Conservation (phyloP, 208 protist species). For the Angomonas ambiguus region DNA sequence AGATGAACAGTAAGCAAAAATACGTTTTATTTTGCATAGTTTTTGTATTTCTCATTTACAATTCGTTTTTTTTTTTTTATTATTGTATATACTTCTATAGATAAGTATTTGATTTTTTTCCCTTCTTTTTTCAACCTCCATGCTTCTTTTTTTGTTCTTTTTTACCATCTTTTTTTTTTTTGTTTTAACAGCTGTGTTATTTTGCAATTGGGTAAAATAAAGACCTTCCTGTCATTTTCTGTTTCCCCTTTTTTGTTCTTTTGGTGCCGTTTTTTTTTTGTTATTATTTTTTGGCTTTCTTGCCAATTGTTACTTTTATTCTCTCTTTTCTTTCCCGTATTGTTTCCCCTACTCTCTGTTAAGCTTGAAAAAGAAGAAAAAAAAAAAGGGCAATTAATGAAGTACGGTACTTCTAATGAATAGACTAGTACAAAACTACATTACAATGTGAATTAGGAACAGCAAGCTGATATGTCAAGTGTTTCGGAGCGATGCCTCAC, state of each 20-base stretch:
- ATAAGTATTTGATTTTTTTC: not conserved
- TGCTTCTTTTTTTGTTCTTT: not conserved
- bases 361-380: conserved; percentile 3
- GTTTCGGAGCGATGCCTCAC: too few relatives aligned
- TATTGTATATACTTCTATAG: not conserved
- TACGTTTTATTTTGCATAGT: not conserved
- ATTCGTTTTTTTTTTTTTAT: not conserved
- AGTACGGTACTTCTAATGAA: too few relatives aligned
- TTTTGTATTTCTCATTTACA: not conserved
- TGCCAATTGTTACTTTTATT: not conserved
- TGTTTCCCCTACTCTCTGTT: too few relatives aligned
- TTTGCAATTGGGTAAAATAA: not conserved
- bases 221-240: not conserved
- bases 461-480: too few relatives aligned
- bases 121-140: not conserved
- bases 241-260: not conserved
- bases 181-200: not conserved
- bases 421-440: too few relatives aligned
- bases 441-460: too few relatives aligned
- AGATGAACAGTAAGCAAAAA: not conserved
- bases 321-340: too few relatives aligned
- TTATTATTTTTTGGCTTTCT: not conserved
- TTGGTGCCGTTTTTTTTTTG: not conserved
- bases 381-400: not conserved
- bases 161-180: not conserved